phyloP scores from a whole-genome alignment of 306 rosid genomes.

The Pyrus betulifolia region DNA sequence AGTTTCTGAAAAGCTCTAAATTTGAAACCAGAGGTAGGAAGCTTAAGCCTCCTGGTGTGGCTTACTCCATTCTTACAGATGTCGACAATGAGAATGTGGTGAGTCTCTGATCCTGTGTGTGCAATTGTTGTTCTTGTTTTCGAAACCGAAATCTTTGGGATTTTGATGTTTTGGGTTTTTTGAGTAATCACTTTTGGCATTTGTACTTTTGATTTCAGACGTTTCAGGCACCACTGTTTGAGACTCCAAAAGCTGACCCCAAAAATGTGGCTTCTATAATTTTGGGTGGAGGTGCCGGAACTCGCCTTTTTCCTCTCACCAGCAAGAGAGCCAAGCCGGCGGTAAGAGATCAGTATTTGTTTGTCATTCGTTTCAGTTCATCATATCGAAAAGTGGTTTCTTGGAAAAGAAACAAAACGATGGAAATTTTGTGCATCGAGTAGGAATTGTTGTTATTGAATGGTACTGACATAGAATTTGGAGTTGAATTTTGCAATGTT shows the following conservation, averaged over 20 bases:
- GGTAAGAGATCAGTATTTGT: constrained; percentile 27
- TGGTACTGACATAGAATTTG: background rate
- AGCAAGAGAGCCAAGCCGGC: constrained; percentile 90
- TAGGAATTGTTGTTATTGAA: background rate
- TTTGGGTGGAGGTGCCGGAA: constrained; percentile 94
- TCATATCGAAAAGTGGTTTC: background rate
- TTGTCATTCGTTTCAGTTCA: background rate
- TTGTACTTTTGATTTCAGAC: constrained; percentile 32
- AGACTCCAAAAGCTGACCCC: constrained; percentile 55
- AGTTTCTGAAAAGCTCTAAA: constrained; percentile 22
- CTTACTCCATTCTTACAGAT: constrained; percentile 47
- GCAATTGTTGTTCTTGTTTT: background rate
- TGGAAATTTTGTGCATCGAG: background rate
- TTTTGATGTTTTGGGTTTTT: background rate
- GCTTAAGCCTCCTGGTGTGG: constrained; percentile 24
- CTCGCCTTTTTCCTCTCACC: constrained; percentile 88
- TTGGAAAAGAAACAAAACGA: background rate
- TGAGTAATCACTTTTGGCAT: background rate
- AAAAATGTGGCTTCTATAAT: constrained; percentile 77
- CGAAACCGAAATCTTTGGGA: background rate
- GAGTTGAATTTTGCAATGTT: background rate
- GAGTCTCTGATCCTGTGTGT: background rate
- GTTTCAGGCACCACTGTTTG: constrained; percentile 35
- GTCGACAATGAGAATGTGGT: constrained; percentile 40
- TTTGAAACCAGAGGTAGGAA: constrained; percentile 11